phyloP scores from a whole-genome alignment of 768 basidiomycete species.

The Serendipita sp. region DNA sequence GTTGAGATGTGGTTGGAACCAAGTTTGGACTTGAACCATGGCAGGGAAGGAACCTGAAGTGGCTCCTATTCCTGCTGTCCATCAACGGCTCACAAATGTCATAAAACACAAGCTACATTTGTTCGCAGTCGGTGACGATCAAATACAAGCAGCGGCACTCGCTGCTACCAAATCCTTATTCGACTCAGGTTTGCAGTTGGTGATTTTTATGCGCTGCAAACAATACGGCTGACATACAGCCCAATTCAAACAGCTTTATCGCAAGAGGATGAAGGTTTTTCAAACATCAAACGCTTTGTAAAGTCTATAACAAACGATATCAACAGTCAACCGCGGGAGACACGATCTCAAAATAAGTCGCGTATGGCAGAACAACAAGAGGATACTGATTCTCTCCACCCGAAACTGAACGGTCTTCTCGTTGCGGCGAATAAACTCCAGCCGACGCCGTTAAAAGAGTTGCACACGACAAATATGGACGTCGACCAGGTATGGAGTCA shows the following conservation, averaged over 20 bases:
- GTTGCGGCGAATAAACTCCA: constrained; percentile 12
- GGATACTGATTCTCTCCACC: not conserved
- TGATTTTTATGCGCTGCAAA: not conserved
- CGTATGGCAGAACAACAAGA: constrained; percentile 19
- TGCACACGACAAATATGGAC: constrained; percentile 67
- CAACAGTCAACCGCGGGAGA: constrained; percentile 53
- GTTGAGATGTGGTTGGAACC: not conserved
- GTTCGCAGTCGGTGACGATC: constrained; percentile 37
- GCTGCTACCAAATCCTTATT: constrained; percentile 60
- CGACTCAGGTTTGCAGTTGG: constrained; percentile 42
- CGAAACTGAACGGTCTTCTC: not conserved
- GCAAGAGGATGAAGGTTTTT: not conserved
- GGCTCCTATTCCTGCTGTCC: not conserved
- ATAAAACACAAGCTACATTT: constrained; percentile 39
- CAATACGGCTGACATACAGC: not conserved
- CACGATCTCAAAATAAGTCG: constrained; percentile 46
- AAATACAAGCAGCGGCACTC: constrained; percentile 43
- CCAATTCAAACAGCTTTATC: not conserved
- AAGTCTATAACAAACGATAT: constrained; percentile 54
- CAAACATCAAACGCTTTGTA: not conserved
- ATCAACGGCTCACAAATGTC: constrained; percentile 16
- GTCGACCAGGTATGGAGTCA: constrained; percentile 89
- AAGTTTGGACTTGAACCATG: too few relatives aligned
- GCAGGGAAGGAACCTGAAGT: not conserved
- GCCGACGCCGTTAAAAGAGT: constrained; percentile 55